phyloP scores from a whole-genome alignment of 495 filamentous ascomycete species.

The Bombardia bombarda region DNA sequence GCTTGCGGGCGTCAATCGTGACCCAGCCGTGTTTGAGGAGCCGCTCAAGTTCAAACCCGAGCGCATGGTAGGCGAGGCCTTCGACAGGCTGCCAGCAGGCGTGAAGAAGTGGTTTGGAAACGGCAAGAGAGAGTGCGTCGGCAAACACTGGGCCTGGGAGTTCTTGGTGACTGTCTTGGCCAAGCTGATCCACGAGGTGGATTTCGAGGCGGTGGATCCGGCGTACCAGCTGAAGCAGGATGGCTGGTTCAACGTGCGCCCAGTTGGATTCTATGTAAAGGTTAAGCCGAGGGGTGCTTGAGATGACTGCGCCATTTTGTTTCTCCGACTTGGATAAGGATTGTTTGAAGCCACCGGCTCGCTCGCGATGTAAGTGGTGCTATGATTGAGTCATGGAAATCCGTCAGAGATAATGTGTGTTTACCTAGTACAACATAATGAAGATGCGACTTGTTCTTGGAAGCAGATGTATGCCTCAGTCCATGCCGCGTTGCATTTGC shows the following conservation, averaged over 20 bases:
- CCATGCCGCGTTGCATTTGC: too few species aligned
- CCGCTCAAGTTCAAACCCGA: constrained; percentile 58
- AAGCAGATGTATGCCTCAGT: too few species aligned
- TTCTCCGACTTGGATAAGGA: neutral
- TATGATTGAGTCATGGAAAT: too few species aligned
- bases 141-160: constrained; percentile 61
- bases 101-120: constrained; percentile 68
- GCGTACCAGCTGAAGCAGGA: constrained; percentile 46
- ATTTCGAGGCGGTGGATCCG: constrained; percentile 50
- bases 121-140: constrained; percentile 59
- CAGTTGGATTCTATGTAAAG: constrained; percentile 31
- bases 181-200: constrained; percentile 52
- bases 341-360: neutral
- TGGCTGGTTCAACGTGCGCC: constrained; percentile 41
- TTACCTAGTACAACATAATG: too few species aligned
- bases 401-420: neutral
- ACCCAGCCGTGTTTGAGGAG: constrained; percentile 57
- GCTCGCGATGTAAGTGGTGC: neutral
- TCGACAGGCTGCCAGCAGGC: constrained; percentile 47
- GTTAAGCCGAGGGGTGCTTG: constrained; percentile 25
- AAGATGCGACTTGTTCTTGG: too few species aligned
- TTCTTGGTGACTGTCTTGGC: constrained; percentile 48
- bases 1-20: constrained; percentile 53
- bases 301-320: too few species aligned
- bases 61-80: constrained; percentile 56